Percentiles rank a stretch among this genome's conserved stretches.
Evolutionary conservation across 192 early-diverging fungal species (phyloP).

Genomic region (Phlyctochytrium bullatum): DNA sequence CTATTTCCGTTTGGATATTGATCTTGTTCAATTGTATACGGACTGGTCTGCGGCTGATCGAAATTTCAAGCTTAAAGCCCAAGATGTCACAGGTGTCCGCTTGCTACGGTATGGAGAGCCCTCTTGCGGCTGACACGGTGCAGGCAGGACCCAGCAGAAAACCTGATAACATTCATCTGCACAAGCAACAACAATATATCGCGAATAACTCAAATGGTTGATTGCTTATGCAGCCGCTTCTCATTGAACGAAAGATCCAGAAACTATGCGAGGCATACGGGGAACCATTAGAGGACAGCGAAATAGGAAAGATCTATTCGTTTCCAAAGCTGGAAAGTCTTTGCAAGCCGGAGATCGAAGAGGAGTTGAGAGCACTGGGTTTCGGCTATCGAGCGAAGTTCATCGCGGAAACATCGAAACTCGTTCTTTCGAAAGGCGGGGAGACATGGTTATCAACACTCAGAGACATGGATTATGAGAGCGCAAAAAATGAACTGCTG

Average conservation of each 20-base stretch:
- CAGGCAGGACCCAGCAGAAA: slow-evolving; percentile 83
- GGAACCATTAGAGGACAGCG: neutral
- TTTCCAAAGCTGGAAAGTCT: slow-evolving; percentile 68
- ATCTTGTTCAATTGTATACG: too few species aligned
- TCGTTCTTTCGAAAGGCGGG: slow-evolving; percentile 48
- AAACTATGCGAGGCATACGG: slow-evolving; percentile 41
- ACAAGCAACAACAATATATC: slow-evolving; percentile 92
- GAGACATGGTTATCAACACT: slow-evolving; percentile 65
- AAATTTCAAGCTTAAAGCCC: slow-evolving; percentile 64
- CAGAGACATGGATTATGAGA: slow-evolving; percentile 52
- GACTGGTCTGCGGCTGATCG: slow-evolving; percentile 58
- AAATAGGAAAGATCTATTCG: slow-evolving; percentile 47
- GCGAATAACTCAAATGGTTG: slow-evolving; percentile 82
- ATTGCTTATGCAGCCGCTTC: neutral
- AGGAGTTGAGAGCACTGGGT: slow-evolving; percentile 66
- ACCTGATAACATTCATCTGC: slow-evolving; percentile 88
- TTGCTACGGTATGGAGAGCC: slow-evolving; percentile 64
- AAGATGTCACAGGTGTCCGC: slow-evolving; percentile 63
- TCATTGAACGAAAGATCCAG: slow-evolving; percentile 6
- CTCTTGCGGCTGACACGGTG: neutral
- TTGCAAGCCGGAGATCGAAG: slow-evolving; percentile 58
- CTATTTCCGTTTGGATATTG: slow-evolving; percentile 85
- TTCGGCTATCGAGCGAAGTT: slow-evolving; percentile 97
- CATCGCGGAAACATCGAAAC: slow-evolving; percentile 63
- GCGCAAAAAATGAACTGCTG: slow-evolving; percentile 60